phyloP scores from a whole-genome alignment of 2,329 filamentous ascomycete genomes.

The Fusarium solani-melongenae region DNA sequence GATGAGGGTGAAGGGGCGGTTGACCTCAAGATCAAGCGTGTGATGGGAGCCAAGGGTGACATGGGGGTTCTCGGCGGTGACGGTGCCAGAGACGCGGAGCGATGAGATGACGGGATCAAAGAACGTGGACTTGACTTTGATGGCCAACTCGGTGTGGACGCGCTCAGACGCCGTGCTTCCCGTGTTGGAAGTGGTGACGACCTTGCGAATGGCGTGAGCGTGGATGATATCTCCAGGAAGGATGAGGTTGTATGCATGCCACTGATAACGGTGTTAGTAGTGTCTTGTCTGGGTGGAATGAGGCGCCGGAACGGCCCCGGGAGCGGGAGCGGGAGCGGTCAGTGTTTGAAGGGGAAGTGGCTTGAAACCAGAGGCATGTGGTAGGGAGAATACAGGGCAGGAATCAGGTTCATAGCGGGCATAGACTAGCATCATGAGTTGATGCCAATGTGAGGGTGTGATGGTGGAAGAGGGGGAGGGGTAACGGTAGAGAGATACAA shows the following conservation, averaged over 20 bases:
- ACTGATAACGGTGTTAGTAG: slow-evolving; percentile 49
- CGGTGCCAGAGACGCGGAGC: slow-evolving; percentile 66
- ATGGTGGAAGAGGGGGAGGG: slow-evolving; percentile 28
- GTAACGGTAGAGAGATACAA: slow-evolving; percentile 27
- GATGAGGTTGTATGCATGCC: slow-evolving; percentile 72
- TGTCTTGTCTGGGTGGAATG: slow-evolving; percentile 1
- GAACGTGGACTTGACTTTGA: slow-evolving; percentile 67
- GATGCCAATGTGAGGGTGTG: slow-evolving; percentile 25
- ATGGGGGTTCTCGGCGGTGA: slow-evolving; percentile 63
- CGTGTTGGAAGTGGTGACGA: slow-evolving; percentile 58
- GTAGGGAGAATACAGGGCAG: slow-evolving; percentile 7
- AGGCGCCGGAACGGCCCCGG: slow-evolving; percentile 12
- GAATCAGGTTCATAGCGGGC: not conserved
- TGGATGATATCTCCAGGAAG: slow-evolving; percentile 63
- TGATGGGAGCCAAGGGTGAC: slow-evolving; percentile 67
- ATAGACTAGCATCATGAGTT: slow-evolving; percentile 9
- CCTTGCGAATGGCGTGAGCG: slow-evolving; percentile 67
- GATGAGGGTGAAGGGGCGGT: slow-evolving; percentile 87
- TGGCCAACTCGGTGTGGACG: slow-evolving; percentile 68
- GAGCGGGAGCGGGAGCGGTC: slow-evolving; percentile 3
- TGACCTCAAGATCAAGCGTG: slow-evolving; percentile 83
- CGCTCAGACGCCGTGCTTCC: slow-evolving; percentile 64
- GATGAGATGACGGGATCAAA: slow-evolving; percentile 67
- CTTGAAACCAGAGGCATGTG: slow-evolving; percentile 11
- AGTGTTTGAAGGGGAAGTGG: slow-evolving; percentile 10